phyloP scores from a whole-genome alignment of 1,284 basidiomycete species.

The Fomitopsis betulina region DNA sequence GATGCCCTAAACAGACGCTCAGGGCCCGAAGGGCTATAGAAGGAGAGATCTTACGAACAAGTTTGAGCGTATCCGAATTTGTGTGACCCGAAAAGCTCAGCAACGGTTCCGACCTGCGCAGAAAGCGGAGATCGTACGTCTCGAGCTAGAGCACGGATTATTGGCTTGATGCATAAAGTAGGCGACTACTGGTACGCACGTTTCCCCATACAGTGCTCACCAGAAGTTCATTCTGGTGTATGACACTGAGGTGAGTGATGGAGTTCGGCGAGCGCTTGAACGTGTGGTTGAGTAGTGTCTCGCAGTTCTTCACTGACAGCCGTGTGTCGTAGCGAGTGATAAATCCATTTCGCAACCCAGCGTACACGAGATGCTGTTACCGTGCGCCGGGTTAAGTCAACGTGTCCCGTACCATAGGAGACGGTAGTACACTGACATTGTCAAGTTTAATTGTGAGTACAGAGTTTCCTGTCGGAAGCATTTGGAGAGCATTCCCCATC shows the following conservation, averaged over 20 bases:
- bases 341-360: constrained; percentile 58
- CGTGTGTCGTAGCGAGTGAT: constrained; percentile 61
- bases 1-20: constrained; percentile 45
- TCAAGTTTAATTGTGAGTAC: constrained; percentile 52
- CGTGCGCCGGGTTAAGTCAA: constrained; percentile 1
- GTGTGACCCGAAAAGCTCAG: constrained; percentile 50
- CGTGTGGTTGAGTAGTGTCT: constrained; percentile 37
- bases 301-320: constrained; percentile 27
- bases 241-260: constrained; percentile 45
- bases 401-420: background rate
- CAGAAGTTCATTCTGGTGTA: constrained; percentile 50
- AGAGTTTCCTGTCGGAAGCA: constrained; percentile 52
- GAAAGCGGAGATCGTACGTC: constrained; percentile 59
- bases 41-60: constrained; percentile 36
- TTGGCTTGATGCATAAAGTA: background rate
- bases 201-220: constrained; percentile 56
- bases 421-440: constrained; percentile 32
- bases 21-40: background rate
- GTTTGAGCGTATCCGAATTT: constrained; percentile 43
- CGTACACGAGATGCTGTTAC: constrained; percentile 48
- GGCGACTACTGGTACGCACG: constrained; percentile 31
- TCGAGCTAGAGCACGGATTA: constrained; percentile 41
- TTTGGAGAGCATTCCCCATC: constrained; percentile 21
- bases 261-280: constrained; percentile 35
- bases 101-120: constrained; percentile 36